A percentile compares a stretch with the other conserved stretches of the same genome.
Evolutionary conservation across 495 filamentous ascomycete species (phyloP).

Genomic region (Penicillium turbatum): DNA sequence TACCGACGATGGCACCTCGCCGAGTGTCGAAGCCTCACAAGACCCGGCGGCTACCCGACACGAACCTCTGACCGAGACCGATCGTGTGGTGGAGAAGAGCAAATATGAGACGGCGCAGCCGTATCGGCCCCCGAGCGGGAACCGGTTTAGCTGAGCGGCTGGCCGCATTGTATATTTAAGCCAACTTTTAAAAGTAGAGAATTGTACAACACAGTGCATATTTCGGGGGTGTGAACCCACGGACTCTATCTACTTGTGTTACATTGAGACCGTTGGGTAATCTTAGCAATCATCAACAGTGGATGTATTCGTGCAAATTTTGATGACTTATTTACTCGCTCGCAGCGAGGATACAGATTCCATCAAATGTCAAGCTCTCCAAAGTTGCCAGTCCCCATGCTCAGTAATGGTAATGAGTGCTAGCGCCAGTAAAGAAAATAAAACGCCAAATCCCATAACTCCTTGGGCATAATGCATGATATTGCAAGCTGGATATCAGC

Average conservation of each 20-base stretch:
- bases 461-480: conserved; percentile 8
- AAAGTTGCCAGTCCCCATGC: neutral
- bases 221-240: neutral
- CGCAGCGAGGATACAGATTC: neutral
- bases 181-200: neutral
- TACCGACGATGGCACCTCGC: conserved; percentile 60
- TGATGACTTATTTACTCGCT: neutral
- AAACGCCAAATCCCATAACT: conserved; percentile 15
- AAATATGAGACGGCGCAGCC: conserved; percentile 82
- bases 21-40: conserved; percentile 70
- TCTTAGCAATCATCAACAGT: neutral
- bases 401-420: neutral
- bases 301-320: neutral
- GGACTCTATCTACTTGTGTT: neutral
- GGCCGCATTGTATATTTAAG: conserved; percentile 16
- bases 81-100: conserved; percentile 71
- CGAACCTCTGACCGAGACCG: conserved; percentile 65
- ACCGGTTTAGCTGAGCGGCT: conserved; percentile 64
- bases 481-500: neutral
- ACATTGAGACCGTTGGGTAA: neutral
- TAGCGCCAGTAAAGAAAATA: neutral
- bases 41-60: conserved; percentile 88
- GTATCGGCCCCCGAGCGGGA: conserved; percentile 71
- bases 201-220: neutral
- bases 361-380: neutral